Evolutionary conservation across 352 stramenopile species (phyloP), one percentile per base, ranked within the genome.

Genomic region (Phytophthora nicotianae): DNA sequence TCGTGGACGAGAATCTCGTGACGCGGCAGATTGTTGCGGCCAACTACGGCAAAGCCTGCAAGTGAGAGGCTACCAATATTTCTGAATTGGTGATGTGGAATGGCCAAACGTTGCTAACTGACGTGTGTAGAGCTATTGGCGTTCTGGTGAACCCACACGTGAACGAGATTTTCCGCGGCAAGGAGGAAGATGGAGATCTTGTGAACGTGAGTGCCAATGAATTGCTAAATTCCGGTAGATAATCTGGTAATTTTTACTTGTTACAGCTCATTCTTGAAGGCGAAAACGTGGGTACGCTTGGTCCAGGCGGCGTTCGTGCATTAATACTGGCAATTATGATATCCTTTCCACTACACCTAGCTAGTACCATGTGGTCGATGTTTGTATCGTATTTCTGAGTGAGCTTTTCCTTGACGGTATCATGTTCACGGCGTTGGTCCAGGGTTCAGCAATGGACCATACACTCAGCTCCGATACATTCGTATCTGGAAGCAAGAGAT

Each of bases 401-500:
- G 19, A 14, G 33, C 16, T 49, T 65, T 26, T 83, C 75, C 75
- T 88, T 92, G 58, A 92, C 69, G 7, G 49, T 43, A 56, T 66
- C 19, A 47, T 62, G 10, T 72, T 51, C 37, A 93, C 84, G 83
- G 81, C 33, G 54, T 74, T 55, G 83, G 81, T 14, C 86, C 82
- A 62, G 75, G 75, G n/a, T 83, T 88, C 62, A 81, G 64, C 14
- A 83, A 69, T 13, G 83, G 82, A 1, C 73, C 81, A 26, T 95
- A 93, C 59, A 71, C 61, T 24, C 80, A 88, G 19, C 57, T 95
- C 13, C 75, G 78, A 9, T 92, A 85, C 65, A 87, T 93, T 55
- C 86, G 83, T 26, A 83, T 94, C 21, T 94, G 86, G 86, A 88
- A 90, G 51, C 83, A 94, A 43, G 77, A 89, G 47, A 70, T 94